Evolutionary conservation across 2,329 filamentous ascomycete genomes (phyloP), one percentile per base, ranked within the genome.

Genomic region (Cadophora luteo-olivacea): DNA sequence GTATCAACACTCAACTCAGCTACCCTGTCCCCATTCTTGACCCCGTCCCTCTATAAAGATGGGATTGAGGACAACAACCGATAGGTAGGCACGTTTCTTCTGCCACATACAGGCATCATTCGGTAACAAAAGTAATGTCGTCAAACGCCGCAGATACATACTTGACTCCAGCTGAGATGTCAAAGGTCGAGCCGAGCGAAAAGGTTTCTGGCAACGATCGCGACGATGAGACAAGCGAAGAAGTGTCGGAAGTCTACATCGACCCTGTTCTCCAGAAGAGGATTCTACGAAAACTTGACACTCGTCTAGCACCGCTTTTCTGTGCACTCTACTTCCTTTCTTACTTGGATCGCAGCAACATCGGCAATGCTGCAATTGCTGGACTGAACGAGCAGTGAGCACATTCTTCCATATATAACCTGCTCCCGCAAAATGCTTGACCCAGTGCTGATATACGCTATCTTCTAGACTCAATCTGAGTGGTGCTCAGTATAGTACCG

Each of bases 401-500:
- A 45, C 41, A 45, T 3, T 16, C 16, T 45, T 19, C 41, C 29
- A 29, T 29, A 29, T 29, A 29, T 29, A 5, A 29, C 29, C 41
- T 38, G 16, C 41, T 45, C 41, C 41, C 12, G 29, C 5, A 19
- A 11, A 16, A 11, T 14, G 16, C 16, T 11, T 19, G 41, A 45
- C 19, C 11, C 14, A 45, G 16, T 3, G 41, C 41, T 45, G 6
- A 45, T 45, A 38, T 2, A 19, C 16, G 12, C 16, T 19, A 5
- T 45, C 41, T 14, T 19, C 41, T 14, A 45, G 41, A 24, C 51
- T 54, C 51, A 54, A 54, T 14, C 11, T 54, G 51, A 54, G 11
- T 54, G 51, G 51, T 29, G 51, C 51, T 62, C 38, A 52, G n/a
- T 65, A 61, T 38, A 60, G 48, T 54, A 51, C 62, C 25, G 61